Base-by-base conservation (phyloP, 2,329 filamentous ascomycete species). In the Orbilia blumenaviensis region DNA sequence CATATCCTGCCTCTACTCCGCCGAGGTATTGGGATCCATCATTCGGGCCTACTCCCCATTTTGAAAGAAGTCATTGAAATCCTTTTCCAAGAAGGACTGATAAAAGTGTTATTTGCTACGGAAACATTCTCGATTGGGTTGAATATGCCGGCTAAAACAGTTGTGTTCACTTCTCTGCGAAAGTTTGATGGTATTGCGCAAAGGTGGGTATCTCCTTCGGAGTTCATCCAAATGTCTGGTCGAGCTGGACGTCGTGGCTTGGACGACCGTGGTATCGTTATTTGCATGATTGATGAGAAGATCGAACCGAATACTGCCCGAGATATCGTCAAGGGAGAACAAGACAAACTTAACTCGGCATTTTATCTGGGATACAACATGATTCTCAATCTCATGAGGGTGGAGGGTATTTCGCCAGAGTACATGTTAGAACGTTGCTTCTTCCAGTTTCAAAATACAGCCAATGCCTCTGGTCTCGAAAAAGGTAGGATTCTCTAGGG, bases 321-420 rank as follows among this genome's bases (percentile, higher is more conserved):
- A 84, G 90, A 92, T 78, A 97, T 99, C 80, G 95, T 99, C 10
- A 93, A 95, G 63, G 95, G 95, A 79, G 92, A 97, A 81, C 95
- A 99, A 83, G 96, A 99, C 83, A 93, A 94, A 79, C 89, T 99
- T 29, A 98, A 98, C 84, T 98, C 95, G 2, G 95, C 95, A 0
- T 99, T 99, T 84, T 92, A 99, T 82, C 87, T 99, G 14, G 94
- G 95, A 32, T 99, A 99, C 86, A 99, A 99, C 85, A 99, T 99
- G 95, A 92, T 99, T 81, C 86, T 99, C 71, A 99, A 99, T 81
- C 84, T 99, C 77, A 90, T 98, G 83, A 89, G 95, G 83, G 94
- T 99, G n/a, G 95, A 99, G 82, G 94, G 93, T n/a, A 96, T 99
- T 60, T 98, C 94, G 7, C 95, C 96, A 1, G 94, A 99, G 81